Evolutionary conservation across 2,329 filamentous ascomycete genomes (phyloP).

Genomic region (Zymoseptoria tritici): DNA sequence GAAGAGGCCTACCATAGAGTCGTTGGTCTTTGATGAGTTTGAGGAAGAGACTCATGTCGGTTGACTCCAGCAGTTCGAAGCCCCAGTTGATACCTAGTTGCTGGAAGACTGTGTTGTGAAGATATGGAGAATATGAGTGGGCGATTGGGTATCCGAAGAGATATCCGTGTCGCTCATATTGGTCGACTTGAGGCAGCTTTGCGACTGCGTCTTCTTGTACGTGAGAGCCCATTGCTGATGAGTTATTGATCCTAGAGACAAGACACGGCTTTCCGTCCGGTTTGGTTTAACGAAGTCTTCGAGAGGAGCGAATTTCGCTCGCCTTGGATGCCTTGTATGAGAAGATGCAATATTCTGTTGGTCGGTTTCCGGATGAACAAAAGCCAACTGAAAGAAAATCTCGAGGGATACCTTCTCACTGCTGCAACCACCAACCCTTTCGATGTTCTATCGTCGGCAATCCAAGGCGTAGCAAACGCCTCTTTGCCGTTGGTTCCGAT

Average conservation of each 20-base stretch:
- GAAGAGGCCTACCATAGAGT: conserved; percentile 50
- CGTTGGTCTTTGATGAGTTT: conserved; percentile 47
- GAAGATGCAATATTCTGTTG: background rate
- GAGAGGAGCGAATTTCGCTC: background rate
- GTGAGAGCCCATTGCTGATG: conserved; percentile 6
- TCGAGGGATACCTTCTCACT: background rate
- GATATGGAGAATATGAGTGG: conserved; percentile 49
- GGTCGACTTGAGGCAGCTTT: conserved; percentile 20
- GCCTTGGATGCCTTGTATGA: background rate
- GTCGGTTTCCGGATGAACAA: background rate
- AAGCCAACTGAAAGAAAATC: background rate
- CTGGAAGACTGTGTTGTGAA: conserved; percentile 49
- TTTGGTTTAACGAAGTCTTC: background rate
- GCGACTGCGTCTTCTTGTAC: conserved; percentile 14
- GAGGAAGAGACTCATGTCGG: conserved; percentile 39
- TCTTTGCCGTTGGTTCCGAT: background rate
- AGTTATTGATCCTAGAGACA: no score
- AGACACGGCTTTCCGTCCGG: no score
- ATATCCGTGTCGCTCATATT: conserved; percentile 46
- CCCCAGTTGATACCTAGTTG: conserved; percentile 46
- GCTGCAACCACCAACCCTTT: background rate
- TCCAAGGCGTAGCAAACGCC: background rate
- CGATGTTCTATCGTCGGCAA: background rate
- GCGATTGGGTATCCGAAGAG: conserved; percentile 51
- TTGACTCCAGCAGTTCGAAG: conserved; percentile 43